Evolutionary conservation across 805 yeast genomes (phyloP).

Genomic region (Pichia exigua): DNA sequence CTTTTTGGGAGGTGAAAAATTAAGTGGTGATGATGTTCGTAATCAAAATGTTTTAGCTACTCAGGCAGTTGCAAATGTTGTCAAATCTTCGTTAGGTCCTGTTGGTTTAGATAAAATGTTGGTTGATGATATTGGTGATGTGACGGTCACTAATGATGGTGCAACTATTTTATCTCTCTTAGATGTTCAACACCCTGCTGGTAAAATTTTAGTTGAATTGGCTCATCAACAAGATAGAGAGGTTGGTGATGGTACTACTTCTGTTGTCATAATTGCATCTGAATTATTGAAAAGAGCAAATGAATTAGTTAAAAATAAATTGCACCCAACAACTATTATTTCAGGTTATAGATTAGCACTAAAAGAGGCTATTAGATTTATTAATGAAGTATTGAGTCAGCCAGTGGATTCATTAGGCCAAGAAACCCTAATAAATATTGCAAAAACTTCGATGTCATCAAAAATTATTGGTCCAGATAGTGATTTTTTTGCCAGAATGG

Average conservation of each 20-base stretch:
- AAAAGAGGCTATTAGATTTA: conserved; percentile 82
- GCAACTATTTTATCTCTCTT: conserved; percentile 87
- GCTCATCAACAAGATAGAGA: conserved; percentile 99
- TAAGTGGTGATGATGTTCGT: conserved; percentile 93
- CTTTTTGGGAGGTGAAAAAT: conserved; percentile 91
- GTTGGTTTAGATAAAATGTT: conserved; percentile 98
- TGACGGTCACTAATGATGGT: conserved; percentile 97
- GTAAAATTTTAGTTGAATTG: conserved; percentile 89
- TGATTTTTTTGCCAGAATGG: conserved; percentile 82
- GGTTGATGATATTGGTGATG: conserved; percentile 98
- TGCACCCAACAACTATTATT: conserved; percentile 97
- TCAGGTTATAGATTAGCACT: conserved; percentile 93
- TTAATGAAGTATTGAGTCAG: conserved; percentile 75
- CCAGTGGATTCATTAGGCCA: conserved; percentile 75
- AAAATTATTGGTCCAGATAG: conserved; percentile 93
- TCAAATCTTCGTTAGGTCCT: conserved; percentile 92
- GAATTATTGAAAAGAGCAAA: conserved; percentile 89
- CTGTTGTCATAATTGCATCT: conserved; percentile 92
- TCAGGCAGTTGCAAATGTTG: conserved; percentile 73
- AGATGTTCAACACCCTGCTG: conserved; percentile 99
- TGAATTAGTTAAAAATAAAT: conserved; percentile 84
- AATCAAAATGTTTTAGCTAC: conserved; percentile 96
- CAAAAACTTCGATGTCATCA: conserved; percentile 94
- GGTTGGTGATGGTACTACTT: conserved; percentile 89
- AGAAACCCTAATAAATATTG: conserved; percentile 81